Base-by-base conservation (phyloP, 2,329 filamentous ascomycete species). In the Talaromyces funiculosus region DNA sequence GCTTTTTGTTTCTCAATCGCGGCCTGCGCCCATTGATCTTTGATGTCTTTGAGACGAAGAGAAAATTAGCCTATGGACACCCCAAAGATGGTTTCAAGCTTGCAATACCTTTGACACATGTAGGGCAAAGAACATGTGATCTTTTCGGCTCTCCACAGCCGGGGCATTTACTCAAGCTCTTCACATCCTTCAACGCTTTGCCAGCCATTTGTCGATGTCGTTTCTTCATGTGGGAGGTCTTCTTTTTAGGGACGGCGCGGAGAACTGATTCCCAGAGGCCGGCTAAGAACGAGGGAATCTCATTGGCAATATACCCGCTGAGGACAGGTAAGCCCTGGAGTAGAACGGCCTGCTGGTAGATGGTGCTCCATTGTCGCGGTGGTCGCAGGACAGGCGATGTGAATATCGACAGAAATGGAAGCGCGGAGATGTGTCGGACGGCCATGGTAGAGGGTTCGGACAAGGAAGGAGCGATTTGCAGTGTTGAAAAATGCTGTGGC, bases 181-280 rank as follows among this genome's bases (percentile, higher is more conserved):
- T 94, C 61, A 96, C 86, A 73, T 99, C 94, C 78, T 96, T 90
- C 68, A 99, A 77, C 47, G 87, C 93, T 79, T 99, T 99, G 71
- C 94, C 94, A 24, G 92, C 93, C 87, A 97, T 89, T 72, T 96
- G 92, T 69, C 95, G 86, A 72, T 92, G 88, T 68, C 94, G 85
- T 82, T 92, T 96, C 81, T 94, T 96, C 81, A 90, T 90, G 76
- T 99, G 91, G 43, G 93, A 97, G 35, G 92, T 95, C 84, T 97
- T 99, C 81, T 96, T 97, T 84, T 99, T 99, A 4, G 94, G 94
- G 16, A 97, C 94, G 1, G 94, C 94, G 66, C 87, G 87, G 67
- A 99, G 82, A 49, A 99, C 84, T 5, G 90, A 92, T 67, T 97
- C 93, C 93, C 93, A 97, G 69, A 99, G 86, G 64, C 89, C 90